Base-by-base conservation (phyloP, 1,139 yeast species). In the Sugiyamaella pinicola region DNA sequence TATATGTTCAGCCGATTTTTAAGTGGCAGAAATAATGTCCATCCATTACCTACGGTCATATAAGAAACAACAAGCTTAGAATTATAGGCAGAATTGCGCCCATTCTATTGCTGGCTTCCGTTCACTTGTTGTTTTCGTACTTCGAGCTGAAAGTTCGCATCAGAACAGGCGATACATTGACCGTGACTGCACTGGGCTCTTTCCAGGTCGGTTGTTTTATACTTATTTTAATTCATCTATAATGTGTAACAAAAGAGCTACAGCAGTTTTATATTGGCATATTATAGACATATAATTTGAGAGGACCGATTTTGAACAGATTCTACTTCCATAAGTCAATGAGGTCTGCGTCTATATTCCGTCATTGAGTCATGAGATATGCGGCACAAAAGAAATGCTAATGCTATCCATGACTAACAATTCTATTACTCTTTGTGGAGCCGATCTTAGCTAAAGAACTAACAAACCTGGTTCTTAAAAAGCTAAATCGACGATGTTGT, bases 381-480 rank as follows among this genome's bases (percentile, higher is more conserved):
- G 24, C 15, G 12, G 10, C 3, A 8, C 18, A 17, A 4, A 17
- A 12, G 4, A 6, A 4, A 15, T 12, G 8, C 9, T 24, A n/a
- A n/a, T n/a, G n/a, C n/a, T 24, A 24, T 6, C 6, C 28, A 24
- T 24, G 9, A 24, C 6, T 24, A 9, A 6, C 9, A 24, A 24
- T 9, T 6, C 28, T 29, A 15, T 5, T n/a, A 28, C 73, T 75
- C 49, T 82, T 82, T 69, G 75, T 74, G 2, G 63, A 68, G 21
- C 64, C 65, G 9, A 40, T 54, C 7, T 53, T 60, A 3, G 62
- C 66, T 34, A 53, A 59, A 9, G 66, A 69, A 1, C 59, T 70
- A 12, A 53, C 56, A 10, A 59, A 65, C 7, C 62, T 66, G 8
- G 44, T 63, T 18, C 58, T 72, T 10, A 62, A 60, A 12, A 68